Percentiles rank a stretch among this genome's conserved stretches.
phyloP scores from a whole-genome alignment of 2,329 filamentous ascomycete species.

The Diaporthe velutina region DNA sequence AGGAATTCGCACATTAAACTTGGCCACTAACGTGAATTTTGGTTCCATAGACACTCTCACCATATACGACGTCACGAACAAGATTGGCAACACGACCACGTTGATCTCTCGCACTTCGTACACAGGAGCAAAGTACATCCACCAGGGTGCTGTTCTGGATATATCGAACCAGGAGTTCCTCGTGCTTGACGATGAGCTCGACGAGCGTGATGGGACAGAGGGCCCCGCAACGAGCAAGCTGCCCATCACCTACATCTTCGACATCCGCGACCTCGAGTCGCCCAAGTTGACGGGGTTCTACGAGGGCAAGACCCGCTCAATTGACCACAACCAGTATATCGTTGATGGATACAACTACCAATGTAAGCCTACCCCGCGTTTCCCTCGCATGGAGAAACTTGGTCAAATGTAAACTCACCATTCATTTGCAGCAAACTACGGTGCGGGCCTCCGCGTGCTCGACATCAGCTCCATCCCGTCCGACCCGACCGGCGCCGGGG shows the following conservation, averaged over 20 bases:
- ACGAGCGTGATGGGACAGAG: slow-evolving; percentile 56
- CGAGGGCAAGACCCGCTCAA: slow-evolving; percentile 55
- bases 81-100: slow-evolving; percentile 54
- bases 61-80: slow-evolving; percentile 67
- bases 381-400: accelerated
- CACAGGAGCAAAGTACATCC: slow-evolving; percentile 68
- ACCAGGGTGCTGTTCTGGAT: slow-evolving; percentile 69
- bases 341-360: slow-evolving; percentile 60
- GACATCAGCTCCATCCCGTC: slow-evolving; percentile 52
- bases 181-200: slow-evolving; percentile 66
- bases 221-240: slow-evolving; percentile 57
- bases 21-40: neutral
- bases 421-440: slow-evolving; percentile 56
- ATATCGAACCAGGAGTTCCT: slow-evolving; percentile 58
- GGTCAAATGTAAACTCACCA: neutral
- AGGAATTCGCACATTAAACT: too few species aligned
- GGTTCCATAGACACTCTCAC: slow-evolving; percentile 48
- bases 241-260: slow-evolving; percentile 65
- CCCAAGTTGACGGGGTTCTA: slow-evolving; percentile 59
- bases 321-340: slow-evolving; percentile 65
- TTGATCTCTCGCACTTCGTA: slow-evolving; percentile 67
- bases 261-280: slow-evolving; percentile 57
- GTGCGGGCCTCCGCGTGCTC: slow-evolving; percentile 59
- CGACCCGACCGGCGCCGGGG: slow-evolving; percentile 58
- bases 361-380: neutral